Evolutionary conservation across 1,139 yeast genomes (phyloP).

Genomic region (Pichia inconspicua): DNA sequence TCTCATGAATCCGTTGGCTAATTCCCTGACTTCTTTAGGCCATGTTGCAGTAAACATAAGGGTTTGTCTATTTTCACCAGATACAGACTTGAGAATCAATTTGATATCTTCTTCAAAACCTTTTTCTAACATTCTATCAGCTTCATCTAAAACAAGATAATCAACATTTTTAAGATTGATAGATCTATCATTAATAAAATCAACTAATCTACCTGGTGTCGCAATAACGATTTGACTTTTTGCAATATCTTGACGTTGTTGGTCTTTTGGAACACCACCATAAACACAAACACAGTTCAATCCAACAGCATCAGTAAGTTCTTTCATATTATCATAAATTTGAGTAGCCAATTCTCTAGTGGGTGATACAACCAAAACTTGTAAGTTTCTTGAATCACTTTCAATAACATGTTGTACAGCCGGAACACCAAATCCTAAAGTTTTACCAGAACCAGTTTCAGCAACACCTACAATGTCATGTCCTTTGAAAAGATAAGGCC

Average conservation of each 20-base stretch:
- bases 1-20: constrained; percentile 80
- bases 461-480: constrained; percentile 96
- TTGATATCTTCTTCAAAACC: constrained; percentile 97
- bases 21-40: constrained; percentile 88
- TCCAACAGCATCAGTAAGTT: constrained; percentile 53
- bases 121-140: constrained; percentile 95
- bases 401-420: constrained; percentile 68
- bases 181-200: constrained; percentile 82
- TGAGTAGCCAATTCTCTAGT: constrained; percentile 96
- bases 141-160: constrained; percentile 89
- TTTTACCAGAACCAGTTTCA: constrained; percentile 97
- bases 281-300: constrained; percentile 78
- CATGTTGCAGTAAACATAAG: constrained; percentile 87
- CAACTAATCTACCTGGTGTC: constrained; percentile 94
- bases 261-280: constrained; percentile 97
- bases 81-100: constrained; percentile 57
- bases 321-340: constrained; percentile 74
- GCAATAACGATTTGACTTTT: constrained; percentile 75
- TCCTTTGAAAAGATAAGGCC: constrained; percentile 83
- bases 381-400: constrained; percentile 43
- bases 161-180: constrained; percentile 61
- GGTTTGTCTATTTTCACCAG: constrained; percentile 55
- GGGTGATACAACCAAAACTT: constrained; percentile 85
- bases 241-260: constrained; percentile 64
- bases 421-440: constrained; percentile 96